Base-by-base conservation (phyloP, 2,329 filamentous ascomycete species). In the Stemphylium beticola region DNA sequence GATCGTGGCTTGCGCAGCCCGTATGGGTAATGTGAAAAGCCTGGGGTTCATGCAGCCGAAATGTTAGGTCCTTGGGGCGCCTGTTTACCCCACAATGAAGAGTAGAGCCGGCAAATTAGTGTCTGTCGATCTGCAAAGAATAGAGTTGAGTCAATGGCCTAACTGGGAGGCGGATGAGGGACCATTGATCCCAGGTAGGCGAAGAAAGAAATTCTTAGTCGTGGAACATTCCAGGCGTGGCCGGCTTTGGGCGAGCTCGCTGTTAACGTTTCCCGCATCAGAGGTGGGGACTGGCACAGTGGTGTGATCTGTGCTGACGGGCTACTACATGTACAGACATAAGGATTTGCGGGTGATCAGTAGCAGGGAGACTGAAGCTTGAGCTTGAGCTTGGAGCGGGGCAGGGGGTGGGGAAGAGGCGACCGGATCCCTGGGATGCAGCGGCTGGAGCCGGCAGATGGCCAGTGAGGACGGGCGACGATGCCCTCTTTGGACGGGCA, bases 21-120 rank as follows among this genome's bases (percentile, higher is more conserved):
- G 64, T 68, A 61, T 62, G 66, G 65, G 53, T 70, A 69, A 70
- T 62, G 61, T 62, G 14, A 40, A 52, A 32, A 33, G 37, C 49
- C 57, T 52, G n/a, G 40, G 52, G 32, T 49, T 43, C 47, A 37
- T 55, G 47, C 20, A 41, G 22, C 14, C 20, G 46, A 20, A 4
- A 15, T 32, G 18, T 53, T 55, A 44, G 34, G 29, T 43, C 24
- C 41, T 62, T 61, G 53, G 60, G 50, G 26, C 11, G 44, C 60
- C 46, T 59, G 51, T 40, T 42, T 49, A 60, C 58, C 56, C 62
- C 61, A 63, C 58, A 66, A 47, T 52, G n/a, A 18, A 12, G 44
- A 10, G 32, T 36, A n/a, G 15, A 55, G 54, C 54, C 12, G 47
- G 51, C 37, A 50, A 48, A 40, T 31, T 31, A 26, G 49, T 18